A percentile compares a stretch with the other conserved stretches of the same genome.
These are phyloP conservation scores for Leccinum fallax DNA, from an alignment of 1,284 basidiomycete species.

Conservation along the genomic window DNA sequence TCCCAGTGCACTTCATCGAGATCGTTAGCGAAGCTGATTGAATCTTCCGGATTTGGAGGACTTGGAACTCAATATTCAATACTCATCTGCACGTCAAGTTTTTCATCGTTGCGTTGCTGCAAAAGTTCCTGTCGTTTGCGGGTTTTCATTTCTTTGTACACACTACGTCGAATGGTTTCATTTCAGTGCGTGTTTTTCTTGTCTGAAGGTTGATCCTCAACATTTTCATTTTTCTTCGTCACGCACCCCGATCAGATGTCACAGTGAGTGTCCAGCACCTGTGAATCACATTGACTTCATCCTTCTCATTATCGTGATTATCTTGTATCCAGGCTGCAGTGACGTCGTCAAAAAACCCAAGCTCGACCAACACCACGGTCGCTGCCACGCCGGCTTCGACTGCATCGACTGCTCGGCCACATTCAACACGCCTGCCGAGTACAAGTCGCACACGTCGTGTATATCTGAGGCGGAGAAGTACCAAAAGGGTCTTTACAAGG, in stretches of 20 bases:
- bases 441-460: slow-evolving; percentile 83
- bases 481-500: slow-evolving; percentile 75
- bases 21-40: no score
- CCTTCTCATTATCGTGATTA: not conserved
- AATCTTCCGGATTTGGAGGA: no score
- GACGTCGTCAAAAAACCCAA: slow-evolving; percentile 94
- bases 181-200: slow-evolving; percentile 30
- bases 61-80: no score
- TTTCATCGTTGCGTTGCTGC: no score
- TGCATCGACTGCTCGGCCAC: slow-evolving; percentile 88
- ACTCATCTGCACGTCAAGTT: no score
- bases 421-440: slow-evolving; percentile 74
- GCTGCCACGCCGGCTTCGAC: slow-evolving; percentile 73
- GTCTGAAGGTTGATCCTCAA: not conserved
- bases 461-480: slow-evolving; percentile 92
- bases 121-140: no score
- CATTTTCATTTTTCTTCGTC: not conserved
- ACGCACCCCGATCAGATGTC: slow-evolving; percentile 18
- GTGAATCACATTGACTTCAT: not conserved
- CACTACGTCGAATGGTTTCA: slow-evolving; percentile 31
- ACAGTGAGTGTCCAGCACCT: slow-evolving; percentile 12
- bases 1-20: no score
- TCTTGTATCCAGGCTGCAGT: slow-evolving; percentile 55
- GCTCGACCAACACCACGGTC: slow-evolving; percentile 66
- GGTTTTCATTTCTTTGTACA: slow-evolving; percentile 42